phyloP scores from a whole-genome alignment of 371 early-diverging fungal species.

The Capniomyces stellatus region DNA sequence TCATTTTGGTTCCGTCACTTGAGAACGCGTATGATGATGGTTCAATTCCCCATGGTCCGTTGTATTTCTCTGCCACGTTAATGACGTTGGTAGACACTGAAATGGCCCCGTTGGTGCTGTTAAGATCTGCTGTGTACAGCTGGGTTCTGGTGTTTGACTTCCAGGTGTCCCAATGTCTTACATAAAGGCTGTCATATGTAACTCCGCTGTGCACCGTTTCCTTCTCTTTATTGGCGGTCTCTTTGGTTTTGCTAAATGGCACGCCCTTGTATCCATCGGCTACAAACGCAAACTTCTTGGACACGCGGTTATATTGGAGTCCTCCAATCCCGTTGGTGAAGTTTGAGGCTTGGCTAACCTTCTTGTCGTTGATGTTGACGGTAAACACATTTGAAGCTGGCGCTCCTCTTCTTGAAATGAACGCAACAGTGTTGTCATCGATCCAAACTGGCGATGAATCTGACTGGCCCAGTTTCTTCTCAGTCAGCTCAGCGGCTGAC shows the following conservation, averaged over 20 bases:
- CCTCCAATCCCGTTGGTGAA: conserved; percentile 4
- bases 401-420: conserved; percentile 11
- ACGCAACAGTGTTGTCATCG: conserved; percentile 11
- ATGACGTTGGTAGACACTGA: not conserved
- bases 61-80: not conserved
- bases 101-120: not conserved
- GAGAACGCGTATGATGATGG: conserved; percentile 10
- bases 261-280: conserved; percentile 10
- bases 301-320: conserved; percentile 5
- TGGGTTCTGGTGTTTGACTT: conserved; percentile 11
- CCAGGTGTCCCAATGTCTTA: conserved; percentile 21
- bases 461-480: conserved; percentile 8
- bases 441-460: conserved; percentile 10
- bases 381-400: conserved; percentile 5
- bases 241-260: conserved; percentile 8
- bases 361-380: not conserved
- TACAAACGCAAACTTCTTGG: conserved; percentile 6
- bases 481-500: conserved; percentile 1
- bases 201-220: conserved; percentile 6
- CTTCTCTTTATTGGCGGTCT: conserved; percentile 1
- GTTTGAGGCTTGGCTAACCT: not conserved
- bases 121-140: conserved; percentile 8
- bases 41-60: conserved; percentile 8
- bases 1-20: conserved; percentile 30
- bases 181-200: conserved; percentile 17